Percentiles rank a stretch among this genome's conserved stretches.
Conservation (phyloP, 768 basidiomycete genomes). For the Asterophora lycoperdoides region DNA sequence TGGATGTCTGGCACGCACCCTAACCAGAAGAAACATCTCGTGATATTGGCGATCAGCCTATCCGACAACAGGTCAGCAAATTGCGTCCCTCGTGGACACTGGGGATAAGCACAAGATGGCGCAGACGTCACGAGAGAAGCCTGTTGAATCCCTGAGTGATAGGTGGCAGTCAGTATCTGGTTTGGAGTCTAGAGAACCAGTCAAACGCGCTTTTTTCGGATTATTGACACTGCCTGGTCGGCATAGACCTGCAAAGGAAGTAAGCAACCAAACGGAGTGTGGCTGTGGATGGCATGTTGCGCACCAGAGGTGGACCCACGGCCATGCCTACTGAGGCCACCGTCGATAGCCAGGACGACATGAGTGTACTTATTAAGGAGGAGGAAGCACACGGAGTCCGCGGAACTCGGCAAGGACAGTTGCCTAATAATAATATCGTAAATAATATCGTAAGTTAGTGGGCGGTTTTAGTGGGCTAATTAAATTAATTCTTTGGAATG, state of each 20-base stretch:
- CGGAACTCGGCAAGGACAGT: too few relatives aligned
- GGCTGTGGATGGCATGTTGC: constrained; percentile 3
- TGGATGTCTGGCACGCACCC: constrained; percentile 37
- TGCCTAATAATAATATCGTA: too few relatives aligned
- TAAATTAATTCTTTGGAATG: too few relatives aligned
- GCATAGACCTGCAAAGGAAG: constrained; percentile 55
- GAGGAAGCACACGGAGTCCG: neutral
- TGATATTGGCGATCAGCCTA: constrained; percentile 80
- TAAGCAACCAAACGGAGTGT: neutral
- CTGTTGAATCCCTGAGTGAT: constrained; percentile 65
- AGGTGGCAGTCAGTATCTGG: constrained; percentile 5
- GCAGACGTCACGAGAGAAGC: constrained; percentile 84
- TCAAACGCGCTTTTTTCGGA: constrained; percentile 59
- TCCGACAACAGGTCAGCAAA: constrained; percentile 4
- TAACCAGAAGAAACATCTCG: constrained; percentile 89
- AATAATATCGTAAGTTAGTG: too few relatives aligned
- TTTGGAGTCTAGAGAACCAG: neutral
- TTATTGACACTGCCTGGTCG: constrained; percentile 78
- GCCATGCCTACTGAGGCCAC: constrained; percentile 78
- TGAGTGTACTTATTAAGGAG: too few relatives aligned
- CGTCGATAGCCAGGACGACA: constrained; percentile 61
- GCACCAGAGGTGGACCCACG: constrained; percentile 68
- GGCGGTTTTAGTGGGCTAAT: too few relatives aligned
- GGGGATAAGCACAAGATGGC: constrained; percentile 61
- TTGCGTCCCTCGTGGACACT: constrained; percentile 1